A percentile compares a stretch with the other conserved stretches of the same genome.
These are phyloP conservation scores for Narthecium ossifragum DNA, from an alignment of 106 monocot genomes.

Conservation along the genomic window DNA sequence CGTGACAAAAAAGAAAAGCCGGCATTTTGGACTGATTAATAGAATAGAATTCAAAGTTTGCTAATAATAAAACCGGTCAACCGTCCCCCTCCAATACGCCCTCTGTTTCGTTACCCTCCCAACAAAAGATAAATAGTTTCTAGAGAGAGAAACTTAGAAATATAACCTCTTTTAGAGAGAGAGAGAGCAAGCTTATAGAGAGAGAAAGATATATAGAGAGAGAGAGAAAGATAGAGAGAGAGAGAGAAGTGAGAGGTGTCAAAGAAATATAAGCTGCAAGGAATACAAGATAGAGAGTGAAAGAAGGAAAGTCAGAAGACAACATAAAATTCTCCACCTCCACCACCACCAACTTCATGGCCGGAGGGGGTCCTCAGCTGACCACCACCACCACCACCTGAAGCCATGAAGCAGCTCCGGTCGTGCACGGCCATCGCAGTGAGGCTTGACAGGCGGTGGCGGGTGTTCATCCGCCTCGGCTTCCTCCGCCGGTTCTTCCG, in stretches of 20 bases:
- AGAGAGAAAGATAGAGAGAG: background rate
- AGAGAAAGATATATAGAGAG: background rate
- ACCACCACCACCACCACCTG: background rate
- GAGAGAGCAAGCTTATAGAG: too few relatives aligned
- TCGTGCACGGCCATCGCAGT: background rate
- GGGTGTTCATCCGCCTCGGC: constrained; percentile 17
- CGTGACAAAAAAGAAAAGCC: background rate
- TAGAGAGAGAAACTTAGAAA: too few relatives aligned
- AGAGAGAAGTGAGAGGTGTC: background rate
- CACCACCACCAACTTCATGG: background rate
- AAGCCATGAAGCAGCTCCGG: constrained; percentile 12
- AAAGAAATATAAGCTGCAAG: background rate
- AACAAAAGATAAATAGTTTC: background rate
- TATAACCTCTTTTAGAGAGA: too few relatives aligned
- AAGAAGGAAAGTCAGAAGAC: too few relatives aligned
- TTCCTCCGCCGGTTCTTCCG: constrained; percentile 34
- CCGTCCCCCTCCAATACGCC: background rate
- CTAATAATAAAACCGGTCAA: background rate
- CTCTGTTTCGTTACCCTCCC: constrained; percentile 7
- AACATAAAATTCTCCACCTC: background rate
- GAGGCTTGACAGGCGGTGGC: constrained; percentile 16
- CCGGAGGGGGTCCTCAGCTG: background rate
- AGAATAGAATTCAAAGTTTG: background rate
- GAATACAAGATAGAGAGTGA: too few relatives aligned
- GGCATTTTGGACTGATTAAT: background rate